phyloP scores from a whole-genome alignment of 257 asterid species.

The Jacaranda copaia region DNA sequence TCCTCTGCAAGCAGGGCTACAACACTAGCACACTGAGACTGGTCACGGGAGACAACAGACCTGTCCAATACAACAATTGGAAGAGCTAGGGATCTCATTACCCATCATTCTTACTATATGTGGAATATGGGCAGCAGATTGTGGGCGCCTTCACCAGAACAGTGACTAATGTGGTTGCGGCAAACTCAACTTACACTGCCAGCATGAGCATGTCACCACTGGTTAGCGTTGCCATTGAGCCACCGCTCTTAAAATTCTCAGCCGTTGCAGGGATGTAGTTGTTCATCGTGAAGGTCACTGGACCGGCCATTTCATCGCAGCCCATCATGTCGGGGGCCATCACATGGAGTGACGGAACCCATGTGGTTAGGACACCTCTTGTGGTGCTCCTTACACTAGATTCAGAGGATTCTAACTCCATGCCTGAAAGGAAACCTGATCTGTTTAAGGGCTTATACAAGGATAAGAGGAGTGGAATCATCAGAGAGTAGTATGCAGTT shows the following conservation, averaged over 20 bases:
- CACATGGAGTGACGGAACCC: constrained; percentile 42
- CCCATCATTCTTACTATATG: constrained; percentile 43
- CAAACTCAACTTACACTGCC: constrained; percentile 41
- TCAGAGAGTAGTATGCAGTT: background rate
- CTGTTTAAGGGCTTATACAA: background rate
- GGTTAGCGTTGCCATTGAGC: constrained; percentile 36
- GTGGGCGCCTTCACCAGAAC: constrained; percentile 41
- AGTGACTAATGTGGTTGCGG: constrained; percentile 40
- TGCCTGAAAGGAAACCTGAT: background rate
- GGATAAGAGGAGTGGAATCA: constrained; percentile 2
- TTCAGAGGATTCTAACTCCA: background rate
- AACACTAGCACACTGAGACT: constrained; percentile 34
- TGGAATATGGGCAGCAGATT: constrained; percentile 38
- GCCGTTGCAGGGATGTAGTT: constrained; percentile 39
- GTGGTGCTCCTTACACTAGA: constrained; percentile 43
- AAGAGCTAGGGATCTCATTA: constrained; percentile 46
- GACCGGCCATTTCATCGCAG: constrained; percentile 45
- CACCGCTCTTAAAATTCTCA: constrained; percentile 38
- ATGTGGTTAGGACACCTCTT: constrained; percentile 43
- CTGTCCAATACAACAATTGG: constrained; percentile 31
- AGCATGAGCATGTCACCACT: background rate
- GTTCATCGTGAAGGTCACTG: constrained; percentile 45
- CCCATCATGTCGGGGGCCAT: constrained; percentile 44
- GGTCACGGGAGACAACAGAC: constrained; percentile 43
- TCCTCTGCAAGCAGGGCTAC: constrained; percentile 49